A percentile compares a stretch with the other conserved stretches of the same genome.
phyloP scores from a whole-genome alignment of 805 yeast species.

The Nakazawaea populi region DNA sequence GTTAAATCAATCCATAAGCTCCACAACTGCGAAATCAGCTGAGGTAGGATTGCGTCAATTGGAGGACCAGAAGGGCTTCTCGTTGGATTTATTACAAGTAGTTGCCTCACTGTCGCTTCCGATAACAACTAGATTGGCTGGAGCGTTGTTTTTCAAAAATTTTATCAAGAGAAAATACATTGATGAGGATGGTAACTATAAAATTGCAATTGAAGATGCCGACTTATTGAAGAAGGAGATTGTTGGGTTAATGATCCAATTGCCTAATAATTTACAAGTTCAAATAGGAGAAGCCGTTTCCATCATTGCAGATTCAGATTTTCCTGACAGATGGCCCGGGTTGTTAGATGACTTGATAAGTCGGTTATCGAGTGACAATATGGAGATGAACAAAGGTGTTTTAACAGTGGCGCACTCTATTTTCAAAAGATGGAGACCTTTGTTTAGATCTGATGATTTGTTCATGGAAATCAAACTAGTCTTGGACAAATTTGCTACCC shows the following conservation, averaged over 20 bases:
- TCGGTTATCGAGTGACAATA: slow-evolving; percentile 59
- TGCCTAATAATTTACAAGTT: slow-evolving; percentile 76
- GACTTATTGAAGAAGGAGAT: slow-evolving; percentile 68
- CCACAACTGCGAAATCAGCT: slow-evolving; percentile 58
- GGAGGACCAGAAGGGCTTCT: slow-evolving; percentile 69
- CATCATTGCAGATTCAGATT: slow-evolving; percentile 91
- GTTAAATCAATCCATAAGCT: slow-evolving; percentile 59
- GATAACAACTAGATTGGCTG: slow-evolving; percentile 69
- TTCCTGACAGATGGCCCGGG: slow-evolving; percentile 84
- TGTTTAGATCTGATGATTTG: slow-evolving; percentile 85
- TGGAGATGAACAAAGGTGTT: slow-evolving; percentile 76
- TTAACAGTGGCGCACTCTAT: slow-evolving; percentile 91
- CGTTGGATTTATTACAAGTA: slow-evolving; percentile 68
- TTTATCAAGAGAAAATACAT: slow-evolving; percentile 82
- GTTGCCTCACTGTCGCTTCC: slow-evolving; percentile 58
- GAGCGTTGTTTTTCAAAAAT: slow-evolving; percentile 86
- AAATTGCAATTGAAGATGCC: slow-evolving; percentile 57
- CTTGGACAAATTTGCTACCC: slow-evolving; percentile 71
- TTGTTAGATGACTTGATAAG: slow-evolving; percentile 68
- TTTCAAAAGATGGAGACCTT: slow-evolving; percentile 94
- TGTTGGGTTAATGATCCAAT: slow-evolving; percentile 75
- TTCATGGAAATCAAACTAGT: slow-evolving; percentile 86
- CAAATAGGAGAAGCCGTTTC: slow-evolving; percentile 95
- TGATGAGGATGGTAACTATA: slow-evolving; percentile 79
- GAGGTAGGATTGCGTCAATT: slow-evolving; percentile 58